These are phyloP conservation scores for Lepidium aucheri DNA, from an alignment of 345 rosid species.

Conservation along the genomic window DNA sequence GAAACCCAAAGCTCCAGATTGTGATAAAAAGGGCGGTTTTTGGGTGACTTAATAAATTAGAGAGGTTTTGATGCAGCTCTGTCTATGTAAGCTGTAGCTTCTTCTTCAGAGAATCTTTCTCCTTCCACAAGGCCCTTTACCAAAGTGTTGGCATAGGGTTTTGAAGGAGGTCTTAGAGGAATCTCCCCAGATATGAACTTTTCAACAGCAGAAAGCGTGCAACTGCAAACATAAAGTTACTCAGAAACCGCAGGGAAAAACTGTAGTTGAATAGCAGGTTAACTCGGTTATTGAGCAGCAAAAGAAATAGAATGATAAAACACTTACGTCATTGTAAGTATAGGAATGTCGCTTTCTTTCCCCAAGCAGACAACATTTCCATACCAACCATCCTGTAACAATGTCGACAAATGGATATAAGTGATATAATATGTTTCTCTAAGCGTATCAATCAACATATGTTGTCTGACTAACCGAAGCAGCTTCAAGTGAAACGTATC, in stretches of 20 bases:
- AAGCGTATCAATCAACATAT: not conserved
- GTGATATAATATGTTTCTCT: not conserved
- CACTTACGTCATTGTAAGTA: conserved; percentile 78
- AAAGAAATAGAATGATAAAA: not conserved
- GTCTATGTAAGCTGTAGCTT: conserved; percentile 54
- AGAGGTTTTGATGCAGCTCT: conserved; percentile 50
- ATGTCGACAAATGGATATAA: not conserved
- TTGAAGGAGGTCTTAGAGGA: conserved; percentile 42
- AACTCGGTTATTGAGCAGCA: not conserved
- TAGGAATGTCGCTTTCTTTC: conserved; percentile 46
- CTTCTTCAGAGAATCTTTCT: conserved; percentile 46
- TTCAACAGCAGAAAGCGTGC: conserved; percentile 32
- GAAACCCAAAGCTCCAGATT: not conserved
- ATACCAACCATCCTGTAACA: conserved; percentile 69
- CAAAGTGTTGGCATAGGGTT: conserved; percentile 43
- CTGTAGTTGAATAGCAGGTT: not conserved
- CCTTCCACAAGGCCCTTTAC: conserved; percentile 74
- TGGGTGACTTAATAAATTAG: conserved; percentile 15
- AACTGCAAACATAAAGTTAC: conserved; percentile 33
- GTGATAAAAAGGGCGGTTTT: not conserved
- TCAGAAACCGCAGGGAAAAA: not conserved
- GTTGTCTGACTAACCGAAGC: conserved; percentile 18
- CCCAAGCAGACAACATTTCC: conserved; percentile 64
- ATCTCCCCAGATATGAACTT: conserved; percentile 43
- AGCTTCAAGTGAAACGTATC: conserved; percentile 42